Base-by-base conservation (phyloP, 1,284 basidiomycete species). In the Tilletia horrida region DNA sequence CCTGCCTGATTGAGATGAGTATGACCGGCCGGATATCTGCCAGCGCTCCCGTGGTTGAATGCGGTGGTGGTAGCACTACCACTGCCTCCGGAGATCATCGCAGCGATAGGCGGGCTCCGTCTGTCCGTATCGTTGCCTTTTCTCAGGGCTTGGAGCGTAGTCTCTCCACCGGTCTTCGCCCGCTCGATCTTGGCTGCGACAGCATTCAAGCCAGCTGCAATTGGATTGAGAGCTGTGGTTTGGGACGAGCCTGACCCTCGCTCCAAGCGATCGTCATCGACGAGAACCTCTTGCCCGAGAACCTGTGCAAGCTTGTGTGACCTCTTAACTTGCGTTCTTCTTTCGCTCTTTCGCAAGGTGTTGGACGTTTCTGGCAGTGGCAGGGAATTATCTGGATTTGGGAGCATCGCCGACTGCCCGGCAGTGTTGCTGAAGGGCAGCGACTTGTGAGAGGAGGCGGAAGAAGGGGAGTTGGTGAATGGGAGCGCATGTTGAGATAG, bases 241-340 rank as follows among this genome's bases (percentile, higher is more conserved):
- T 48, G 6, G 50, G 23, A 25, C 21, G n/a, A 25, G 23, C n/a
- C 21, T 21, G 50, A 52, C 27, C 16, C 21, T 3, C 45, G 21
- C 45, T 55, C 55, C 27, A 13, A 13, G 8, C 55, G 55, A 21
- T 59, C 55, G 16, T 21, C 55, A 48, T 61, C 45, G 3, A 64
- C 40, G 3, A 76, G 69, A 66, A 75, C 69, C 65, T 77, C 75
- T 23, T 71, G 71, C 25, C 75, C 75, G 18, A 77, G 70, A 67
- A 77, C 65, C 11, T 71, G 66, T 2, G 72, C 69, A 29, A 77
- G 73, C 68, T 77, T 77, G 64, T 72, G 71, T 16, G 71, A 67
- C 21, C 75, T 57, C 13, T 67, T 67, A 21, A 77, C 67, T 42
- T 75, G 73, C 23, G 73, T 66, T 29, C 73, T 61, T 40, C 71